Evolutionary conservation across 2,329 filamentous ascomycete species (phyloP).

Genomic region (Fusarium sp.): DNA sequence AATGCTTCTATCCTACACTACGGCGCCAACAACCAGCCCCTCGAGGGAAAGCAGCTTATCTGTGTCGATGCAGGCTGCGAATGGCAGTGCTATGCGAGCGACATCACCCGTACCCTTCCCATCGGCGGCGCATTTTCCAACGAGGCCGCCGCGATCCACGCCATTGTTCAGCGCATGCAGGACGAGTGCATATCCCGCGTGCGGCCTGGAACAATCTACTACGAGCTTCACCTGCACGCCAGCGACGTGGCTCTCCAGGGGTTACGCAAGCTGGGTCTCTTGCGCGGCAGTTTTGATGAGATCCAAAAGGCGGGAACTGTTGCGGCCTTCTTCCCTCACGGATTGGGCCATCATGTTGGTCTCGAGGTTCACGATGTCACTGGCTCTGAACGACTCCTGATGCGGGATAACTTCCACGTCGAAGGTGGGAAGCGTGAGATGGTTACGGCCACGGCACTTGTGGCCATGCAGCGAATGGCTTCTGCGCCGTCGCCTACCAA

Average conservation of each 20-base stretch:
- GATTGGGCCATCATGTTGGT: constrained; percentile 71
- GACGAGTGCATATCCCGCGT: constrained; percentile 74
- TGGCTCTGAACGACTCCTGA: constrained; percentile 51
- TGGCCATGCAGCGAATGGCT: constrained; percentile 40
- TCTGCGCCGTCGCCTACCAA: constrained; percentile 44
- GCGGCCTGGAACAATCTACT: constrained; percentile 74
- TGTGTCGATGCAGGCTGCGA: constrained; percentile 90
- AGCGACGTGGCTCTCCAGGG: constrained; percentile 76
- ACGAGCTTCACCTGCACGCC: constrained; percentile 76
- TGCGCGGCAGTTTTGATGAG: constrained; percentile 69
- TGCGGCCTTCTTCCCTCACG: constrained; percentile 72
- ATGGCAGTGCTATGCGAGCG: constrained; percentile 84
- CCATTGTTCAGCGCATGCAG: constrained; percentile 84
- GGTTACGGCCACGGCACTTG: constrained; percentile 51
- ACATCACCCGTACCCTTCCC: constrained; percentile 90
- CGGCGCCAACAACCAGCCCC: constrained; percentile 76
- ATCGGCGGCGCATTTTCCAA: constrained; percentile 72
- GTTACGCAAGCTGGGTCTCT: constrained; percentile 74
- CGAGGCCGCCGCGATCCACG: constrained; percentile 78
- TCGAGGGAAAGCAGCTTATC: constrained; percentile 75
- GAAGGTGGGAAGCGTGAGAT: constrained; percentile 54
- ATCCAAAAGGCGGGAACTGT: constrained; percentile 62
- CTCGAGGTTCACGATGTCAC: constrained; percentile 71
- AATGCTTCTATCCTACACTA: constrained; percentile 92
- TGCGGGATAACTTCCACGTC: constrained; percentile 43